Percentiles rank a stretch among this genome's conserved stretches.
phyloP scores from a whole-genome alignment of 2,329 filamentous ascomycete genomes.

The Bipolaris cookei region DNA sequence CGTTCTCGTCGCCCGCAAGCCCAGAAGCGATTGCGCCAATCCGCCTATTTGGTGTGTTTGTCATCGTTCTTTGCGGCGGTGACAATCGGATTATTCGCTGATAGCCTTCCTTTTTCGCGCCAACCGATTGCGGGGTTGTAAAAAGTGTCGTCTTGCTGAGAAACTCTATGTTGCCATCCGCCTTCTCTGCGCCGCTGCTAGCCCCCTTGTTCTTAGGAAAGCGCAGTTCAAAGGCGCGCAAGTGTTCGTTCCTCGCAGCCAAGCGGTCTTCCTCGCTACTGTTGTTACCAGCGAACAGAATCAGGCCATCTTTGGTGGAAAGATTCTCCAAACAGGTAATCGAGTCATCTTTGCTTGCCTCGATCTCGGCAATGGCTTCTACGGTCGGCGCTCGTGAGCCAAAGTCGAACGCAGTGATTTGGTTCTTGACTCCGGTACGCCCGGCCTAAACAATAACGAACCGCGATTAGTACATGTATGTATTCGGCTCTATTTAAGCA shows the following conservation, averaged over 20 bases:
- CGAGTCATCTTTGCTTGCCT: constrained; percentile 87
- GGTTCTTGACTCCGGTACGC: constrained; percentile 74
- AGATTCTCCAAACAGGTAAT: constrained; percentile 81
- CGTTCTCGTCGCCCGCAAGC: constrained; percentile 70
- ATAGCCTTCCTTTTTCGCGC: constrained; percentile 63
- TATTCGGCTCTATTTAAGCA: constrained; percentile 10
- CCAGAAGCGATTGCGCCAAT: constrained; percentile 82
- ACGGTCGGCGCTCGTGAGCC: constrained; percentile 67
- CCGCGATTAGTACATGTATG: constrained; percentile 8
- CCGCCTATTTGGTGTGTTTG: constrained; percentile 59
- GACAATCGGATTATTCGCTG: constrained; percentile 65
- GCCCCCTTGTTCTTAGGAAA: constrained; percentile 56
- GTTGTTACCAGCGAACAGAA: constrained; percentile 73
- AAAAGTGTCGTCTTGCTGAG: constrained; percentile 62
- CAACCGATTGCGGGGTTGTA: constrained; percentile 45
- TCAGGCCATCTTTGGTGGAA: constrained; percentile 61
- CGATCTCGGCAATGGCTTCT: constrained; percentile 70
- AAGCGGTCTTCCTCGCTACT: constrained; percentile 74
- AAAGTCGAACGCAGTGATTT: constrained; percentile 76
- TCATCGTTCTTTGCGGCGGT: constrained; percentile 57
- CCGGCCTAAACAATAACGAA: constrained; percentile 56
- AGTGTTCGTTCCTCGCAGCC: constrained; percentile 81
- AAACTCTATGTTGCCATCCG: constrained; percentile 50
- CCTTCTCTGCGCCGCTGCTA: constrained; percentile 38
- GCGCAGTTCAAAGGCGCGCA: constrained; percentile 74